Percentiles rank a stretch among this genome's conserved stretches.
These are phyloP conservation scores for Lactarius quietus DNA, from an alignment of 768 basidiomycete genomes.

Conservation along the genomic window DNA sequence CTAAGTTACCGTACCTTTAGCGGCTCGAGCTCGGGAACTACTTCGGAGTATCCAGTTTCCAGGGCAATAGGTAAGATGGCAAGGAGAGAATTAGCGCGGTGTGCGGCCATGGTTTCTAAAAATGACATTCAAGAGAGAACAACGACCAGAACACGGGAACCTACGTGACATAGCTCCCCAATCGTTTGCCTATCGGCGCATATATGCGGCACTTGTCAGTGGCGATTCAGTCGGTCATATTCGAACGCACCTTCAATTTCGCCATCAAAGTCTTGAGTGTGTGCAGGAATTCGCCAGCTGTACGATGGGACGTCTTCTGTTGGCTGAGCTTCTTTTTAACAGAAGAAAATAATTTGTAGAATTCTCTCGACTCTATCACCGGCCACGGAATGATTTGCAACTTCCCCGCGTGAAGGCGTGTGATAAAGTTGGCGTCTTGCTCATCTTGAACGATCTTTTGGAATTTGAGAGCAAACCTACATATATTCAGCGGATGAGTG, in stretches of 20 bases:
- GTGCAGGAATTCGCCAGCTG: conserved; percentile 54
- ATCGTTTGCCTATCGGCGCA: conserved; percentile 50
- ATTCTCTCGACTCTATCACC: conserved; percentile 58
- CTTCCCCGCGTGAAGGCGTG: conserved; percentile 52
- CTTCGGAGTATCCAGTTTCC: conserved; percentile 43
- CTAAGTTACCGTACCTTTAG: conserved; percentile 42
- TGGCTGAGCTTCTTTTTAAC: conserved; percentile 48
- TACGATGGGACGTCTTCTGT: conserved; percentile 47
- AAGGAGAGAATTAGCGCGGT: conserved; percentile 38
- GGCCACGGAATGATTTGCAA: conserved; percentile 64
- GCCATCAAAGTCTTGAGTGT: conserved; percentile 64
- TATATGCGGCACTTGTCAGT: neutral
- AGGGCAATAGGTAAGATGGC: conserved; percentile 45
- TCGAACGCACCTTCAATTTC: conserved; percentile 50
- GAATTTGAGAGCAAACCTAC: conserved; percentile 55
- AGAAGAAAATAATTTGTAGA: conserved; percentile 50
- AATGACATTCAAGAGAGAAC: neutral
- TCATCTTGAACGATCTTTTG: conserved; percentile 60
- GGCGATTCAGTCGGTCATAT: neutral
- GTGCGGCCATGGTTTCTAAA: conserved; percentile 46
- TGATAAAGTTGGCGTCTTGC: conserved; percentile 61
- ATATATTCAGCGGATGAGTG: neutral
- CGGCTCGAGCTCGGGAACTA: conserved; percentile 43
- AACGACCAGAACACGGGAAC: conserved; percentile 26
- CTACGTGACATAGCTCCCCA: conserved; percentile 62